Evolutionary conservation across 257 asterid genomes (phyloP).

Genomic region (Solanum arcanum): DNA sequence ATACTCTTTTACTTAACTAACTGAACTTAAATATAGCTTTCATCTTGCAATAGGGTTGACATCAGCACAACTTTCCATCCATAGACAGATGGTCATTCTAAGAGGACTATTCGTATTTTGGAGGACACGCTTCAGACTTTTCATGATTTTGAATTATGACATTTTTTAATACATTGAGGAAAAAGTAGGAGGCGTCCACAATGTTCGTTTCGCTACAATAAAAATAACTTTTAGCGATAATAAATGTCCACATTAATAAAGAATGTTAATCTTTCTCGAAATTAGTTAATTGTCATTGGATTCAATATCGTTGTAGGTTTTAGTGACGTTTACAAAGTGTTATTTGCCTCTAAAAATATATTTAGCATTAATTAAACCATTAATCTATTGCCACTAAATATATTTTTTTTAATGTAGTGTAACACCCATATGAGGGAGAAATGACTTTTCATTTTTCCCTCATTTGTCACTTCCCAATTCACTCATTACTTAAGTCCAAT

Average conservation of each 20-base stretch:
- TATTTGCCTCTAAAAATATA: too few species aligned
- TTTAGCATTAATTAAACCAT: too few species aligned
- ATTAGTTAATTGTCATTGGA: too few species aligned
- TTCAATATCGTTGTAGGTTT: rapidly evolving
- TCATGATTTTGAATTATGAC: background rate
- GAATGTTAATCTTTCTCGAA: too few species aligned
- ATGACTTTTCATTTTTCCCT: background rate
- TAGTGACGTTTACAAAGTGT: background rate
- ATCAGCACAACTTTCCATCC: background rate
- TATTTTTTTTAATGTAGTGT: too few species aligned
- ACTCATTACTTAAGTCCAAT: background rate
- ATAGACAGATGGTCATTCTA: background rate
- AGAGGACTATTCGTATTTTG: background rate
- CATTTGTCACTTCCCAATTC: background rate
- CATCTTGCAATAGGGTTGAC: background rate
- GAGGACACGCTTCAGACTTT: background rate
- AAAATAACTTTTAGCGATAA: background rate
- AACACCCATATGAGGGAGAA: background rate
- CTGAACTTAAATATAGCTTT: background rate
- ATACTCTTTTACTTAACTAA: too few species aligned
- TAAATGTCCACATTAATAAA: too few species aligned
- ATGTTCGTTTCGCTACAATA: rapidly evolving
- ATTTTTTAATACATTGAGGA: background rate
- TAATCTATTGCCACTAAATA: too few species aligned
- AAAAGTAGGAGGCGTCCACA: background rate